Conservation (phyloP, 2,329 filamentous ascomycete genomes). For the Arthroderma sp. region DNA sequence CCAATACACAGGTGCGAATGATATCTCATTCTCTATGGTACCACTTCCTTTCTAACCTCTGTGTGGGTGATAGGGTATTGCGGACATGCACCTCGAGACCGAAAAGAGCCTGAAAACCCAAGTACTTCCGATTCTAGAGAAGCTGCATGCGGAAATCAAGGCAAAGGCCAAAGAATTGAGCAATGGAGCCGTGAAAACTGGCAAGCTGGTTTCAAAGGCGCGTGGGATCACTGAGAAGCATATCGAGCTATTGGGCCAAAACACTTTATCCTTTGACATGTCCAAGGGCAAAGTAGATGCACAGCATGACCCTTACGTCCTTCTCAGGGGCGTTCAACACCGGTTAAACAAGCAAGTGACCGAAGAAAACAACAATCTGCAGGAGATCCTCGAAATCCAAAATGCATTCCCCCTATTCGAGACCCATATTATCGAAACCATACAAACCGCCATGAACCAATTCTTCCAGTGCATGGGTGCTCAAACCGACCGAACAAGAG, state of each 20-base stretch:
- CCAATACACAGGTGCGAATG: conserved; percentile 60
- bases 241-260: conserved; percentile 82
- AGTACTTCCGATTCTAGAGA: conserved; percentile 76
- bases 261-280: conserved; percentile 68
- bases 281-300: conserved; percentile 55
- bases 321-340: conserved; percentile 68
- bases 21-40: neutral
- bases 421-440: conserved; percentile 63
- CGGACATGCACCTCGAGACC: conserved; percentile 80
- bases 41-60: neutral
- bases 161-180: conserved; percentile 83
- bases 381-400: conserved; percentile 85
- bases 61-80: conserved; percentile 47
- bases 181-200: conserved; percentile 65
- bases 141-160: conserved; percentile 92
- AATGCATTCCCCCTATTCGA: conserved; percentile 82
- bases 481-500: conserved; percentile 68
- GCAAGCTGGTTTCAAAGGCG: conserved; percentile 85
- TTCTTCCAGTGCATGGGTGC: conserved; percentile 70
- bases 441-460: conserved; percentile 70
- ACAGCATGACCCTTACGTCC: conserved; percentile 72
- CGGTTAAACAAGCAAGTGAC: conserved; percentile 80
- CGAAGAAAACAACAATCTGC: conserved; percentile 91
- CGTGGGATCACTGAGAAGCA: conserved; percentile 82
- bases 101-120: conserved; percentile 79